Evolutionary conservation across 116 monocot genomes (phyloP).

Genomic region (Zostera marina): DNA sequence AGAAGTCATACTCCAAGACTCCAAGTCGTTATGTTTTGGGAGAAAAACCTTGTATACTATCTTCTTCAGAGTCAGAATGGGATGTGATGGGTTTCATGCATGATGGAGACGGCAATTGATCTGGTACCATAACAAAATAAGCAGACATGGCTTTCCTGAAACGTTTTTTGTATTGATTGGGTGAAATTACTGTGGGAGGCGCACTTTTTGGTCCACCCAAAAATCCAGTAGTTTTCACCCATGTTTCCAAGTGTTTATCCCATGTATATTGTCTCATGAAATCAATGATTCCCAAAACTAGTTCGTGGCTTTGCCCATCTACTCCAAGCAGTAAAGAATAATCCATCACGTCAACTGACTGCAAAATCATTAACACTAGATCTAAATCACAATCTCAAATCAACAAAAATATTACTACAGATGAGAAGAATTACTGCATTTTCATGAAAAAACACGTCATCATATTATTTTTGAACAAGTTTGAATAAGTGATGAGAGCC

Average conservation of each 20-base stretch:
- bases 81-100: conserved; percentile 21
- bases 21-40: background rate
- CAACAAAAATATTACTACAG: too few relatives aligned
- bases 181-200: conserved; percentile 85
- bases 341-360: conserved; percentile 94
- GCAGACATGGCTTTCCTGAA: conserved; percentile 90
- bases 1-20: background rate
- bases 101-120: conserved; percentile 51
- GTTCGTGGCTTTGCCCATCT: conserved; percentile 59
- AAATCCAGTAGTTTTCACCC: conserved; percentile 91
- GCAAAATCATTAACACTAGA: conserved; percentile 6
- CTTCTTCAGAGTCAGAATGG: conserved; percentile 21
- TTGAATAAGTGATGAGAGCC: too few relatives aligned
- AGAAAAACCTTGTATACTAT: conserved; percentile 5
- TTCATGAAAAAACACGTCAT: too few relatives aligned
- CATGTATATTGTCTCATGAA: conserved; percentile 96
- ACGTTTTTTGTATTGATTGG: conserved; percentile 81
- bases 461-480: too few relatives aligned
- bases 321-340: conserved; percentile 90
- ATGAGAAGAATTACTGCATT: too few relatives aligned
- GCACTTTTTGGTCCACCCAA: conserved; percentile 66
- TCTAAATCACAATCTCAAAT: background rate
- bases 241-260: conserved; percentile 95
- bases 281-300: conserved; percentile 88
- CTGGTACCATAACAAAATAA: conserved; percentile 87